phyloP scores from a whole-genome alignment of 305 asterid species.

The Solanum hybrid region DNA sequence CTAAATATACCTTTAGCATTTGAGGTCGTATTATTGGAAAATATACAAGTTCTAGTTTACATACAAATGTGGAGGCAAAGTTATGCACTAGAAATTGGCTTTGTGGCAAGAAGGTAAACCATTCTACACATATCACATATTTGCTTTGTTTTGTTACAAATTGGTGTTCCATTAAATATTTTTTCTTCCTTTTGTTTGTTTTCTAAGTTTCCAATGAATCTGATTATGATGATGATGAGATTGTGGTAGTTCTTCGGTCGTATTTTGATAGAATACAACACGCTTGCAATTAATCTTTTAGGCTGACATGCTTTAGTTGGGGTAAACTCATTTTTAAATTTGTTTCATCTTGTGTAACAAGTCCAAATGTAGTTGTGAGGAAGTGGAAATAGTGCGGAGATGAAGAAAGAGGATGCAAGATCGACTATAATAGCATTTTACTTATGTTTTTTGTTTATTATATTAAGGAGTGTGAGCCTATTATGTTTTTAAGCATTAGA shows the following conservation, averaged over 20 bases:
- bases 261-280: neutral
- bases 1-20: neutral
- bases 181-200: neutral
- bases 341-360: neutral
- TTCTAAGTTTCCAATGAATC: neutral
- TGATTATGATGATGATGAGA: neutral
- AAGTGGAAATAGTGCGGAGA: neutral
- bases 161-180: neutral
- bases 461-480: neutral
- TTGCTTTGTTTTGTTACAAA: neutral
- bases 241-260: neutral
- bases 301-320: neutral
- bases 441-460: neutral
- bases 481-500: neutral
- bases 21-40: neutral
- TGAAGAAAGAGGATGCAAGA: neutral
- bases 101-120: neutral
- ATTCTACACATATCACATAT: neutral
- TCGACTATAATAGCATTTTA: neutral
- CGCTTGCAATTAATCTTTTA: neutral
- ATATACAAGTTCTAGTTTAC: neutral
- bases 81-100: neutral
- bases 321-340: neutral
- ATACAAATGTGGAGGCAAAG: neutral
- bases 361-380: neutral